Evolutionary conservation across 148 eudicot species (phyloP), one percentile per base, ranked within the genome.

Genomic region (Heliamphora exappendiculata): DNA sequence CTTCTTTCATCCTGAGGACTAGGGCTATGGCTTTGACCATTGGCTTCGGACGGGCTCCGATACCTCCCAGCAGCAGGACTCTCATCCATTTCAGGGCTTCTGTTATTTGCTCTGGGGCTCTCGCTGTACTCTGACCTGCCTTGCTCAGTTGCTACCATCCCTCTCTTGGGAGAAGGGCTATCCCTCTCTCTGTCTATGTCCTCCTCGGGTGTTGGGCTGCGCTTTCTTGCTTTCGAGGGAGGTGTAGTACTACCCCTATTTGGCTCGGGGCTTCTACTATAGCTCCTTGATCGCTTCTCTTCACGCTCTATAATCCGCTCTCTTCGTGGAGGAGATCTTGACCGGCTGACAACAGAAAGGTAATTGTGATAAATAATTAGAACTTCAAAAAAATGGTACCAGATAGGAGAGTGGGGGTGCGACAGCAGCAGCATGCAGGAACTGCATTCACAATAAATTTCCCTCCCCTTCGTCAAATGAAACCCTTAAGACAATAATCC

Each of bases 321-420:
- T 66, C 87, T 87, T 78, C 76, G 84, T 17, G 83, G 83, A 51
- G 98, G 93, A 34, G 98, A 86, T 64, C 93, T 84, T 37, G 98
- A 93, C 67, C 84, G 97, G 81, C 98, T 93, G 90, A 79, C 76
- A 33, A 66, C 28, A 76, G 31, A 53, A 57, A n/a, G 4, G 4
- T 5, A 63, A 9, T 13, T 2, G 1, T 10, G 28, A 19, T 13
- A 31, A 31, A 31, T 29, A 5, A 24, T 16, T n/a, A 44, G 36
- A n/a, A n/a, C 20, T 13, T 24, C 0, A 17, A 31, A 39, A 5
- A n/a, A 16, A 7, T 4, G 12, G 7, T 1, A 41, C n/a, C n/a
- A 16, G 8, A 47, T 2, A 37, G 20, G 47, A n/a, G n/a, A n/a
- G n/a, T n/a, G n/a, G n/a, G n/a, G n/a, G 9, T 28, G 49, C 1